Evolutionary conservation across 2,329 filamentous ascomycete species (phyloP), one percentile per base, ranked within the genome.

Genomic region (Scedosporium dehoogii): DNA sequence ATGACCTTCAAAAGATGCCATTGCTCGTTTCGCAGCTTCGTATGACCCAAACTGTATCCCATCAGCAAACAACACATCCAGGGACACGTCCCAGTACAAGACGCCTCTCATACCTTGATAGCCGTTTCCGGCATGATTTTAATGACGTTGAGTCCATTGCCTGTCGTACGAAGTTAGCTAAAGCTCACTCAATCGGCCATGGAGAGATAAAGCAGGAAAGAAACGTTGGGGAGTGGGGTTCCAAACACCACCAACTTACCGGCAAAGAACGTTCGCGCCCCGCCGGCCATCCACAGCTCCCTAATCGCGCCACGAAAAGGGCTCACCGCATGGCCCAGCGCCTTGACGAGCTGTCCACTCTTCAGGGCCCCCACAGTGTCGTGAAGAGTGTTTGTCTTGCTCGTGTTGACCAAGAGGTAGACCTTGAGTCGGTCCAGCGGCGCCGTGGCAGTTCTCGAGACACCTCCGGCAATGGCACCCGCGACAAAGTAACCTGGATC

Each of bases 41-140:
- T 97, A 99, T 21, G 92, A 93, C 64, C 94, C 94, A 73, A 99
- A 99, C 75, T 80, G 61, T 6, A 41, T 21, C 38, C 16, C 21
- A 25, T 62, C 21, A 48, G 58, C 21, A n/a, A 12, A 44, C 18
- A 16, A 1, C 9, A 5, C 3, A 2, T 7, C 23, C 27, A 48
- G 38, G 42, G 3, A 38, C 14, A 10, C 18, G 21, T 5, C 29
- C 29, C 16, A 58, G 41, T 25, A 23, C 12, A 23, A 6, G 12
- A 27, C 6, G 51, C 61, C 59, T 68, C 68, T 44, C 41, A 58
- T 70, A 79, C 78, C 69, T 97, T 96, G 72, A 99, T 96, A 27
- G 94, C 93, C 29, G 93, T 97, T 77, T 99, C 94, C 0, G 94
- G 94, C 91, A 97, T 96, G 64, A 99, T 94, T 75, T 99, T 99